A percentile compares a stretch with the other conserved stretches of the same genome.
Conservation (phyloP, 2,329 filamentous ascomycete genomes). For the Didymella segeticola region DNA sequence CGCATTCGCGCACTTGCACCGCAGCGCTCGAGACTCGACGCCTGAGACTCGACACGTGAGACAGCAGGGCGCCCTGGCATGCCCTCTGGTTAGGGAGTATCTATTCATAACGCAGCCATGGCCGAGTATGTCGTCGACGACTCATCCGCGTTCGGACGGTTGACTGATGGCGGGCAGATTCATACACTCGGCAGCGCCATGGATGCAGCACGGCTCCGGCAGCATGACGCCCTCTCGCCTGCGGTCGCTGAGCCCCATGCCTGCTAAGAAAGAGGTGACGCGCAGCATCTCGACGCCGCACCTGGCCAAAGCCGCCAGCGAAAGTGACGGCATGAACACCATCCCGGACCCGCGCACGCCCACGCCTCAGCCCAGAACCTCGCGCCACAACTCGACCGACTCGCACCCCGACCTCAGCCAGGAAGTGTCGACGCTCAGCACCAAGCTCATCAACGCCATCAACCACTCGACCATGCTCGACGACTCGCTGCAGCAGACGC, state of each 20-base stretch:
- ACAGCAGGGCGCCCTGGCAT: slow-evolving; percentile 16
- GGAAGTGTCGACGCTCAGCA: slow-evolving; percentile 89
- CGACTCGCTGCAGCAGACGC: slow-evolving; percentile 81
- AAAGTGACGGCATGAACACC: slow-evolving; percentile 70
- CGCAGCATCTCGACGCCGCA: slow-evolving; percentile 48
- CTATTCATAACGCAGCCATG: slow-evolving; percentile 23
- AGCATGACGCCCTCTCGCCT: slow-evolving; percentile 46
- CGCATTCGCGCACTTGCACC: slow-evolving; percentile 3
- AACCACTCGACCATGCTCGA: slow-evolving; percentile 94
- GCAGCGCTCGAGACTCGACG: slow-evolving; percentile 10
- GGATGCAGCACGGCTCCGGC: slow-evolving; percentile 41
- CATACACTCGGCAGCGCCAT: slow-evolving; percentile 45
- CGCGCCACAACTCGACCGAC: slow-evolving; percentile 54
- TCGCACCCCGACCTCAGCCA: slow-evolving; percentile 68
- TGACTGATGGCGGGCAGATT: slow-evolving; percentile 30
- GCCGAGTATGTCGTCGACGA: slow-evolving; percentile 34
- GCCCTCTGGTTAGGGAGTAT: slow-evolving; percentile 9
- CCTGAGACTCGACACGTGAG: background rate
- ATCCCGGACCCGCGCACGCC: slow-evolving; percentile 63
- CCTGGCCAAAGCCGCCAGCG: slow-evolving; percentile 38
- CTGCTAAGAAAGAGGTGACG: slow-evolving; percentile 45
- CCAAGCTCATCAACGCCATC: slow-evolving; percentile 95
- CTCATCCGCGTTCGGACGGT: background rate
- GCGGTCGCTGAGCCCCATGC: slow-evolving; percentile 45
- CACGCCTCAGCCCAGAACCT: slow-evolving; percentile 43